phyloP scores from a whole-genome alignment of 1,284 basidiomycete genomes.

The Apiotrichum gracile region DNA sequence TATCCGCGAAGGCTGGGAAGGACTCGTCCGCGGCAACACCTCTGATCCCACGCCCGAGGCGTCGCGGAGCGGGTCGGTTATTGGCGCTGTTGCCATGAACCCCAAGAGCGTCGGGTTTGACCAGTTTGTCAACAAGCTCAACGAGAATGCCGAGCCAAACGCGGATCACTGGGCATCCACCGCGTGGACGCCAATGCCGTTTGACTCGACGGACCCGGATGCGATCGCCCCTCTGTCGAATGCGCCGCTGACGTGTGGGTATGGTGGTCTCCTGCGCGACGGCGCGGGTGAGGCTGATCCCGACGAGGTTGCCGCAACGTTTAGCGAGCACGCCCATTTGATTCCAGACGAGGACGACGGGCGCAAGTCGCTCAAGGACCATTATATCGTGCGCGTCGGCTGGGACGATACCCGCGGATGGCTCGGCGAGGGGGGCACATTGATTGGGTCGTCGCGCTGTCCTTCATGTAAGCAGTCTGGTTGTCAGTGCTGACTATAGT shows the following conservation, averaged over 20 bases:
- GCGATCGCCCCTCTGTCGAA: conserved; percentile 32
- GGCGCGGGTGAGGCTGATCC: conserved; percentile 71
- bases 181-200: conserved; percentile 9
- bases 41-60: conserved; percentile 32
- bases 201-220: conserved; percentile 22
- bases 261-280: conserved; percentile 80
- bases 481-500: conserved; percentile 43
- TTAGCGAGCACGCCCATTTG: conserved; percentile 31
- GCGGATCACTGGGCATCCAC: conserved; percentile 31
- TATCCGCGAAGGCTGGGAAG: conserved; percentile 96
- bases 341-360: conserved; percentile 48
- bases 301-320: conserved; percentile 32
- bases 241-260: conserved; percentile 69
- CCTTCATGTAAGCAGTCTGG: conserved; percentile 53
- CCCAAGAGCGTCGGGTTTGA: neutral
- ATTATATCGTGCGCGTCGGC: conserved; percentile 92
- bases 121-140: no score
- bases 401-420: conserved; percentile 98
- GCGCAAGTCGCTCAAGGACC: conserved; percentile 66
- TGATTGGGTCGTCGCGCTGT: conserved; percentile 93
- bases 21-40: conserved; percentile 61
- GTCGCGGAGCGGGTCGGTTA: conserved; percentile 17
- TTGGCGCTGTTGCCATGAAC: conserved; percentile 27
- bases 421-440: conserved; percentile 91
- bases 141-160: conserved; percentile 17